Evolutionary conservation across 306 rosid genomes (phyloP), one percentile per base, ranked within the genome.

Genomic region (Gillenia trifoliata): DNA sequence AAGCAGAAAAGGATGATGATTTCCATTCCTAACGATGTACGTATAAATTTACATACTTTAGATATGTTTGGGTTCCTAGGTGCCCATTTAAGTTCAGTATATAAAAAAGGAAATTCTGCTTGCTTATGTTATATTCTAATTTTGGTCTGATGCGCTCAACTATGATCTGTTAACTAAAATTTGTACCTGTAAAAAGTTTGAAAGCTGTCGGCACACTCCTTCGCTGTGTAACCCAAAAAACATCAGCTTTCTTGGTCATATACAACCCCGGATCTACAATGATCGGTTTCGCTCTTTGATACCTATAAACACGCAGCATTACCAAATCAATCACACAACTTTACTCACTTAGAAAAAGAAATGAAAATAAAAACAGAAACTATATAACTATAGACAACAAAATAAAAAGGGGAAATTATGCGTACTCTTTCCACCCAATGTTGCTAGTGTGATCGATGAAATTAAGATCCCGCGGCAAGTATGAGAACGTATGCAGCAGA

Each of bases 351-450:
- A 72, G 75, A 50, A 13, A 75, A 23, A 36, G n/a, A 28, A 31
- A 66, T 0, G 38, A 47, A 50, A 12, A 11, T 13, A 79, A 8
- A 8, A 45, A 25, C 68, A 80, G 34, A 30, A 41, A 22, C 13
- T 29, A n/a, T 16, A 68, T 17, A 12, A 49, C 23, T 11, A 72
- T 45, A 16, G 19, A 45, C 34, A 30, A 16, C 10, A 49, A 8
- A 29, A 13, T 11, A 10, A 68, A 38, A 52, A 11, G 0, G 50
- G 25, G 19, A 33, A 25, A 22, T 47, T 38, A 0, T 16, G 78
- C 99, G 71, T 83, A 95, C 99, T 90, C 99, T 84, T 92, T 95
- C 99, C 98, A 95, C 69, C 99, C 99, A 88, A 95, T 90, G 84
- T 92, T 85, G 80, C 99, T 90, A 0, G 99, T 92, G 83, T 95